Percentiles rank a stretch among this genome's conserved stretches.
Evolutionary conservation across 768 basidiomycete genomes (phyloP).

Genomic region (Calocybe indica): DNA sequence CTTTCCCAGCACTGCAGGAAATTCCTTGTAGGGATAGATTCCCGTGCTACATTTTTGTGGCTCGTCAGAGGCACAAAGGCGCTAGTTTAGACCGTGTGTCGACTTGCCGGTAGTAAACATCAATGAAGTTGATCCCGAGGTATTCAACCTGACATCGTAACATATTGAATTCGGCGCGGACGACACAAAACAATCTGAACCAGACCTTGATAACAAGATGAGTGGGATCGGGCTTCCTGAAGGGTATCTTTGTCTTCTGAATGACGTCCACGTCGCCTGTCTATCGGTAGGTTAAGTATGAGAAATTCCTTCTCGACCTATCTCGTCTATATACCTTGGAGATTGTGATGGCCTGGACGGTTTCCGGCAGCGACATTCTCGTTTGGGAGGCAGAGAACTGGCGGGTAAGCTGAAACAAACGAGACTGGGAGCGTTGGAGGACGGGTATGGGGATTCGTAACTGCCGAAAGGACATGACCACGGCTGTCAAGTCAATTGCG

Average conservation of each 20-base stretch:
- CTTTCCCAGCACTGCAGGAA: constrained; percentile 68
- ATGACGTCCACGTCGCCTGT: constrained; percentile 76
- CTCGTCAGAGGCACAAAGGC: background rate
- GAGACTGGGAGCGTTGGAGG: background rate
- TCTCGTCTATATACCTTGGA: constrained; percentile 30
- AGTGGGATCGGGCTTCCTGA: constrained; percentile 54
- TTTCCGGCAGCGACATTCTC: constrained; percentile 52
- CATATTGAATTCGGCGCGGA: background rate
- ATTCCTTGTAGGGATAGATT: constrained; percentile 49
- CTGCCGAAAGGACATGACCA: too few species aligned
- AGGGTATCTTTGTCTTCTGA: constrained; percentile 59
- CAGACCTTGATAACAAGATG: constrained; percentile 50
- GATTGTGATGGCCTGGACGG: constrained; percentile 68
- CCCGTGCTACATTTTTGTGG: constrained; percentile 41
- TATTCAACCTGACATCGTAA: constrained; percentile 51
- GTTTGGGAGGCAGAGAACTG: background rate
- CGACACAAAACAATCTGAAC: background rate
- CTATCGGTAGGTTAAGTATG: constrained; percentile 14
- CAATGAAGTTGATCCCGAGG: constrained; percentile 83
- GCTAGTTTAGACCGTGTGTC: background rate
- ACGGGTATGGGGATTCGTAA: too few species aligned
- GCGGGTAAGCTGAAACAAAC: constrained; percentile 10
- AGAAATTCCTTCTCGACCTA: background rate
- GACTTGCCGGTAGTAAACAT: constrained; percentile 68
- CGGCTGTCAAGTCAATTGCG: too few species aligned